Evolutionary conservation across 2,329 filamentous ascomycete genomes (phyloP).

Genomic region (Monosporascus sp.): DNA sequence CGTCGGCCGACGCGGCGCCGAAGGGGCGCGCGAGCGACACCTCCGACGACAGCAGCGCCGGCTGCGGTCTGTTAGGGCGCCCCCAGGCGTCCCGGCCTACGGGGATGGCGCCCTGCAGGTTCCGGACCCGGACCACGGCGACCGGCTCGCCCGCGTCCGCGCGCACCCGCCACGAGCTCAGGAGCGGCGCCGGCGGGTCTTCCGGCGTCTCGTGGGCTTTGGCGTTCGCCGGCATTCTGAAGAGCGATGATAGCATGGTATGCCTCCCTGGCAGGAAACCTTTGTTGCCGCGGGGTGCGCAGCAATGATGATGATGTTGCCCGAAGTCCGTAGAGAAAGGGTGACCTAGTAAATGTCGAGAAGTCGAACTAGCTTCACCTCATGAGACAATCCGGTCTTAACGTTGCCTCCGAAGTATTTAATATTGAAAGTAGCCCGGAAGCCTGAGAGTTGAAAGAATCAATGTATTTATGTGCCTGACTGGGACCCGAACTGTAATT

Average conservation of each 20-base stretch:
- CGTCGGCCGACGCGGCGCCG: slow-evolving; percentile 48
- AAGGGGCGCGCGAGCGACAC: slow-evolving; percentile 54
- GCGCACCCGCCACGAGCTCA: slow-evolving; percentile 32
- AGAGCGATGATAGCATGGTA: slow-evolving; percentile 20
- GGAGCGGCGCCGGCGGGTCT: slow-evolving; percentile 25
- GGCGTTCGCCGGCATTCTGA: slow-evolving; percentile 12
- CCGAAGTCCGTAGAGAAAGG: too few species aligned
- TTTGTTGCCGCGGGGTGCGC: too few species aligned
- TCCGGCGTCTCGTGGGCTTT: slow-evolving; percentile 13
- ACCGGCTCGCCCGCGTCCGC: slow-evolving; percentile 38
- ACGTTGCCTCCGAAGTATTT: too few species aligned
- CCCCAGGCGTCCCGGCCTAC: slow-evolving; percentile 67
- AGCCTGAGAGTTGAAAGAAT: too few species aligned
- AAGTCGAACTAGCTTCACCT: too few species aligned
- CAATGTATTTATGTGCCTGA: too few species aligned
- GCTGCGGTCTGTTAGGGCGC: slow-evolving; percentile 52
- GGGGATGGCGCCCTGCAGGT: slow-evolving; percentile 52
- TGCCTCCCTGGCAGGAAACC: background rate
- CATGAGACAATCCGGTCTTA: too few species aligned
- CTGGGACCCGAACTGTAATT: too few species aligned
- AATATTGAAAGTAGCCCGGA: too few species aligned
- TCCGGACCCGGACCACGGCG: slow-evolving; percentile 53
- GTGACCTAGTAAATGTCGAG: too few species aligned
- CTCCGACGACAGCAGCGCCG: slow-evolving; percentile 53
- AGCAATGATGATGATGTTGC: too few species aligned